Conservation (phyloP, 305 asterid species). For the Fraxinus albicans region DNA sequence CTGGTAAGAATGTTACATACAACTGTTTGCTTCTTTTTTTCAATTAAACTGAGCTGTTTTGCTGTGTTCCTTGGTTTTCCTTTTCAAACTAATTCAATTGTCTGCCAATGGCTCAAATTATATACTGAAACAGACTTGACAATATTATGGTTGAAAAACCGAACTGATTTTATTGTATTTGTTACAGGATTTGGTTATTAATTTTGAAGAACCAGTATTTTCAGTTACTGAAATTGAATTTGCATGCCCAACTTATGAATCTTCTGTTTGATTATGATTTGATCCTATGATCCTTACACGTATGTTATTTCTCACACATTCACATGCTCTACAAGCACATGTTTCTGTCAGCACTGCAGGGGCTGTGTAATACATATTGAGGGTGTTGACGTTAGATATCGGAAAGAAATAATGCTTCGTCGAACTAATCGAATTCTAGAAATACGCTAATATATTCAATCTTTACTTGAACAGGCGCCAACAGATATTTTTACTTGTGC, state of each 20-base stretch:
- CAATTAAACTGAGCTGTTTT: not conserved
- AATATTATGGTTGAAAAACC: not conserved
- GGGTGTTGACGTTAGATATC: not conserved
- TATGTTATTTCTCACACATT: not conserved
- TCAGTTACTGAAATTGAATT: not conserved
- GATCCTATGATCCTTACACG: not conserved
- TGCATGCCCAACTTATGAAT: not conserved
- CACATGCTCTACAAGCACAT: not conserved
- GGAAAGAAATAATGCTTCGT: not conserved
- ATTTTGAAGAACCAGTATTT: not conserved
- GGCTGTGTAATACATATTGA: not conserved
- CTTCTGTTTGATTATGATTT: not conserved
- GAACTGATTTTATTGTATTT: not conserved
- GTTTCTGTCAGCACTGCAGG: not conserved
- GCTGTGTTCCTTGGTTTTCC: not conserved
- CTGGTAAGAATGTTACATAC: constrained; percentile 54
- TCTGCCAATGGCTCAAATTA: not conserved
- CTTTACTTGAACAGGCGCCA: constrained; percentile 52
- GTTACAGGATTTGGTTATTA: not conserved
- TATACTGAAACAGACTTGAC: not conserved
- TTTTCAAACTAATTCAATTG: not conserved
- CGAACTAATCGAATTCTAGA: not conserved
- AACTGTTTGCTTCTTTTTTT: not conserved
- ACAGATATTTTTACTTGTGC: constrained; percentile 73
- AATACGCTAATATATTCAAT: not conserved